These are phyloP conservation scores for Hypomontagnella submonticulosa DNA, from an alignment of 495 filamentous ascomycete species.

Conservation along the genomic window DNA sequence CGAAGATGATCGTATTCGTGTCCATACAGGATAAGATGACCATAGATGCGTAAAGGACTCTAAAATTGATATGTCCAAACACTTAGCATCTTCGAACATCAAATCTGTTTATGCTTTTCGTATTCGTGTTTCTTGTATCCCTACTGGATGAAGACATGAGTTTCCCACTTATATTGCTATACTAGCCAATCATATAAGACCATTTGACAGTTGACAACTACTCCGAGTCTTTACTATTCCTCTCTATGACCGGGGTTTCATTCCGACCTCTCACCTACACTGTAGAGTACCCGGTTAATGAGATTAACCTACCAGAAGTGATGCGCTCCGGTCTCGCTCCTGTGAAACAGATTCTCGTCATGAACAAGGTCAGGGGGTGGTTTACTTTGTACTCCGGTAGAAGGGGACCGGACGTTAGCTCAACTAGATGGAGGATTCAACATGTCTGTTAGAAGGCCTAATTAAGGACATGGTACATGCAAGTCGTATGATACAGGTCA, in stretches of 20 bases:
- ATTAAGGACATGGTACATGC: slow-evolving; percentile 46
- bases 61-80: background rate
- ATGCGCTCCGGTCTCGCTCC: too few relatives aligned
- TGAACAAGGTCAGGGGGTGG: too few relatives aligned
- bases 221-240: background rate
- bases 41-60: background rate
- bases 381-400: too few relatives aligned
- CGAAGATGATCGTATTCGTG: slow-evolving; percentile 8
- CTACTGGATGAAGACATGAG: slow-evolving; percentile 1
- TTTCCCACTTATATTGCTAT: slow-evolving; percentile 1
- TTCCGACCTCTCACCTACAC: too few relatives aligned
- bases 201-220: slow-evolving; percentile 8
- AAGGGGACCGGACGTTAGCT: background rate
- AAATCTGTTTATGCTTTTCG: slow-evolving; percentile 10
- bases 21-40: background rate
- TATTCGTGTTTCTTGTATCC: slow-evolving; percentile 18
- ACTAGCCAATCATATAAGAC: slow-evolving; percentile 9
- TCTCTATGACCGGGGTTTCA: too few relatives aligned
- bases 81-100: background rate
- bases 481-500: slow-evolving; percentile 48
- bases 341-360: too few relatives aligned
- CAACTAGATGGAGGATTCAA: slow-evolving; percentile 7
- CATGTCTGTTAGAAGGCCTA: slow-evolving; percentile 24
- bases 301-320: too few relatives aligned
- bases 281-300: too few relatives aligned